A percentile compares a stretch with the other conserved stretches of the same genome.
These are phyloP conservation scores for Dissophora globulifera DNA, from an alignment of 192 early-diverging fungal genomes.

Conservation along the genomic window DNA sequence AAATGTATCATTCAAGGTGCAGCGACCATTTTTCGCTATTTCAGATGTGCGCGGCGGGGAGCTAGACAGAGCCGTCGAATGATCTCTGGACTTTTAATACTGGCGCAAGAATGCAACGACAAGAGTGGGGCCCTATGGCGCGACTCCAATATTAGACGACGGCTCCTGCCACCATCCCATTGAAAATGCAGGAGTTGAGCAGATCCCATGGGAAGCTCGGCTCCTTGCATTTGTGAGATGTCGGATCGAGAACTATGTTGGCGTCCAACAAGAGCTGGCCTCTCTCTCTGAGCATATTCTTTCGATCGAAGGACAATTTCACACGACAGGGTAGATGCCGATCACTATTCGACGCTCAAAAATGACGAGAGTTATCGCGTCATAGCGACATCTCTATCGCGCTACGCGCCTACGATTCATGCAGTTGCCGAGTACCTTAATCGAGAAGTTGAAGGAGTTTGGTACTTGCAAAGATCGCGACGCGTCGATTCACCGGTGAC, in stretches of 20 bases:
- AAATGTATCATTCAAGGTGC: neutral
- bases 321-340: conserved; percentile 35
- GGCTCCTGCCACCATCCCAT: conserved; percentile 4
- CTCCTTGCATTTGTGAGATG: conserved; percentile 29
- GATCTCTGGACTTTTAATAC: conserved; percentile 26
- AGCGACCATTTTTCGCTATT: conserved; percentile 13
- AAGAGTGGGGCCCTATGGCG: neutral
- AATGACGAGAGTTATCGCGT: conserved; percentile 10
- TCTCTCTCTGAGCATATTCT: conserved; percentile 1
- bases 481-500: neutral
- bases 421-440: conserved; percentile 22
- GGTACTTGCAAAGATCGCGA: neutral
- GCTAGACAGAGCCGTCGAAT: conserved; percentile 15
- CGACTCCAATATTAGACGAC: neutral
- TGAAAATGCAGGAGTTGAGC: conserved; percentile 6
- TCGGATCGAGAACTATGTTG: conserved; percentile 35
- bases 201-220: conserved; percentile 21
- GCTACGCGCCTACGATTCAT: conserved; percentile 15
- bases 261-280: conserved; percentile 16
- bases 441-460: neutral
- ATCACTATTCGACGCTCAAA: neutral
- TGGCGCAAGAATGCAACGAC: neutral
- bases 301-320: conserved; percentile 34
- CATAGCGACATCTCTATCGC: conserved; percentile 9
- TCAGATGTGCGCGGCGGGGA: conserved; percentile 30